phyloP scores from a whole-genome alignment of 2,329 filamentous ascomycete genomes.

The Coniochaeta prunicola region DNA sequence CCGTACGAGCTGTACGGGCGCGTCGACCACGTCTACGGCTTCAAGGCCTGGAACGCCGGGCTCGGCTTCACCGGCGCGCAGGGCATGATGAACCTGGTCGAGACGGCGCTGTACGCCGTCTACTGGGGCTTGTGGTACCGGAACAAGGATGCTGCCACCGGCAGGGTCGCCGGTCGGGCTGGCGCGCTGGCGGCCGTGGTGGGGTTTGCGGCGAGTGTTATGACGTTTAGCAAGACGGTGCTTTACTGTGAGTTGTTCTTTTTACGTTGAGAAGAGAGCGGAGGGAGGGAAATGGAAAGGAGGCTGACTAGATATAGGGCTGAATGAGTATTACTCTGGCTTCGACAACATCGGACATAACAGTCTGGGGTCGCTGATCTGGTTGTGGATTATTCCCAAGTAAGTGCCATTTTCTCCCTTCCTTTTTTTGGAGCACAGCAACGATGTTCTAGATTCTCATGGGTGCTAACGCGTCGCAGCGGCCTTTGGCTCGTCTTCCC shows the following conservation, averaged over 20 bases:
- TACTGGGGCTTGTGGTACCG: constrained; percentile 26
- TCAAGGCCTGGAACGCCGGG: constrained; percentile 57
- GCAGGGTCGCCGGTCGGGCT: constrained; percentile 30
- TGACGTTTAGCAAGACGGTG: constrained; percentile 56
- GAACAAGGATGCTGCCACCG: constrained; percentile 16
- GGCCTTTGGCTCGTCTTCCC: constrained; percentile 49
- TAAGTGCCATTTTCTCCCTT: constrained; percentile 24
- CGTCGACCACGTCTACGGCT: constrained; percentile 77
- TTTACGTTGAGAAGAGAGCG: neutral
- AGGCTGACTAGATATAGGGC: constrained; percentile 28
- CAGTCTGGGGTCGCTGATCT: constrained; percentile 30
- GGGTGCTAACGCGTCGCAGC: constrained; percentile 22
- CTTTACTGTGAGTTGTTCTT: constrained; percentile 43
- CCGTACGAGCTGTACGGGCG: constrained; percentile 76
- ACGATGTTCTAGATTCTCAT: neutral
- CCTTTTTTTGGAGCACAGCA: no score
- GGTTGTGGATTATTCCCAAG: constrained; percentile 54
- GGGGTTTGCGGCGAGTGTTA: constrained; percentile 46
- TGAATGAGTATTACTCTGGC: constrained; percentile 48
- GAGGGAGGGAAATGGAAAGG: neutral
- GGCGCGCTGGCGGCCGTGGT: constrained; percentile 39
- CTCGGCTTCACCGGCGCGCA: constrained; percentile 77
- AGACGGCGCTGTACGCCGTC: constrained; percentile 27
- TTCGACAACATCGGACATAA: constrained; percentile 55
- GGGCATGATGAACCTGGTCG: constrained; percentile 34